phyloP scores from a whole-genome alignment of 2,329 filamentous ascomycete genomes.

The Penicillium sp. region DNA sequence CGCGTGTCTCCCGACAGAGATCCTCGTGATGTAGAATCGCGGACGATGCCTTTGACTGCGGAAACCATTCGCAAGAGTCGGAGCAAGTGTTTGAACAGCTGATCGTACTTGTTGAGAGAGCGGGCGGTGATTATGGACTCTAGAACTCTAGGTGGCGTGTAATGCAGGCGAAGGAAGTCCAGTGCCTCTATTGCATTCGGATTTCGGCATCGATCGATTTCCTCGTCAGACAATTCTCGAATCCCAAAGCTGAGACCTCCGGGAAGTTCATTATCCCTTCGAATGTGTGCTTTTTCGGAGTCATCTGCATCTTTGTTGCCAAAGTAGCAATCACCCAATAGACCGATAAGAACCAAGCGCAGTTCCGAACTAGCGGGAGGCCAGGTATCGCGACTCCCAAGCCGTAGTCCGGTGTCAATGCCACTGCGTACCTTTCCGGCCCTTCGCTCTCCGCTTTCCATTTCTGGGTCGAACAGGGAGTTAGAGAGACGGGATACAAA shows the following conservation, averaged over 20 bases:
- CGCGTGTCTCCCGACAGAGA: conserved; percentile 36
- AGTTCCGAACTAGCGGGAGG: conserved; percentile 92
- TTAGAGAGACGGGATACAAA: conserved; percentile 79
- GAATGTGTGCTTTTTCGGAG: conserved; percentile 22
- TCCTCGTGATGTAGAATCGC: conserved; percentile 51
- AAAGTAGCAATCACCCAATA: conserved; percentile 74
- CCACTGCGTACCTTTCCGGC: conserved; percentile 69
- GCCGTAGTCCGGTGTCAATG: conserved; percentile 75
- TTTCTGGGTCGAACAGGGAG: conserved; percentile 80
- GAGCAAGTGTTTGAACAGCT: conserved; percentile 77
- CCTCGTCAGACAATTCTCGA: conserved; percentile 73
- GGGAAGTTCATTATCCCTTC: conserved; percentile 52
- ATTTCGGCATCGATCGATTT: conserved; percentile 82
- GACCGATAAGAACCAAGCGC: conserved; percentile 82
- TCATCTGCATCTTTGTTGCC: conserved; percentile 25
- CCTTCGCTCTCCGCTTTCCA: conserved; percentile 74
- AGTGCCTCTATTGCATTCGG: conserved; percentile 80
- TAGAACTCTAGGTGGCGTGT: conserved; percentile 73
- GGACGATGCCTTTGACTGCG: conserved; percentile 66
- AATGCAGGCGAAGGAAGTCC: conserved; percentile 89
- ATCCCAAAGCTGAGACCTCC: conserved; percentile 80
- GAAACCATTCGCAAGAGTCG: conserved; percentile 77
- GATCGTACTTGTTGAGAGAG: conserved; percentile 78
- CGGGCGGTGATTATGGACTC: conserved; percentile 70
- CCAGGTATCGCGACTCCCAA: conserved; percentile 82